Evolutionary conservation across 2,329 filamentous ascomycete species (phyloP).

Genomic region (Epichloe hybrida): DNA sequence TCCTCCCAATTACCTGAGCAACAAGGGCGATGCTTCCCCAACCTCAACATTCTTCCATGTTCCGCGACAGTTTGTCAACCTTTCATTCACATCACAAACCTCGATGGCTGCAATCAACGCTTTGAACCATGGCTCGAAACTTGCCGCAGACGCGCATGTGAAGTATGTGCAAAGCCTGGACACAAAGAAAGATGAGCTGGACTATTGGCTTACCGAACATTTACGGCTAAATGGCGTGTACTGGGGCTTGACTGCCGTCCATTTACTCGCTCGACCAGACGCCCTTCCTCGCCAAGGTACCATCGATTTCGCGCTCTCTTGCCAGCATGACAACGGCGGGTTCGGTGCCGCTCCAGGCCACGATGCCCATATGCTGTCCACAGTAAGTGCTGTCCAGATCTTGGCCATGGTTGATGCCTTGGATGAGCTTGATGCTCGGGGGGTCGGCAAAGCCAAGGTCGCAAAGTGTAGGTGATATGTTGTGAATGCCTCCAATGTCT

Average conservation of each 20-base stretch:
- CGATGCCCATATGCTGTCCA: conserved; percentile 93
- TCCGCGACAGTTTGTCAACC: neutral
- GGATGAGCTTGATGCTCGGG: conserved; percentile 61
- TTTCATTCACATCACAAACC: neutral
- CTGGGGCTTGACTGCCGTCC: conserved; percentile 83
- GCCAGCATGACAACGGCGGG: conserved; percentile 75
- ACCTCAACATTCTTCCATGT: neutral
- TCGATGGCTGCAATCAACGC: conserved; percentile 17
- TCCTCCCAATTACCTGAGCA: neutral
- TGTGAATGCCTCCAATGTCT: conserved; percentile 4
- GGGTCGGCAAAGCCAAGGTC: conserved; percentile 53
- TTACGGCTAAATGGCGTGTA: conserved; percentile 91
- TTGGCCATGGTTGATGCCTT: conserved; percentile 76
- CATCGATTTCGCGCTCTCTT: conserved; percentile 90
- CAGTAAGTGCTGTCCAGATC: conserved; percentile 88
- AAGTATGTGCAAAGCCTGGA: conserved; percentile 89
- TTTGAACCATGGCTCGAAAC: conserved; percentile 25
- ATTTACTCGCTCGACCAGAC: conserved; percentile 69
- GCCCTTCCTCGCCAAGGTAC: conserved; percentile 69
- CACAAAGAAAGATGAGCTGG: conserved; percentile 81
- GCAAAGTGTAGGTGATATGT: conserved; percentile 55
- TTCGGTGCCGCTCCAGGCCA: conserved; percentile 91
- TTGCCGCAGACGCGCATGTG: conserved; percentile 54
- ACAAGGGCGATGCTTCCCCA: neutral
- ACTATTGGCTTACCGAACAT: conserved; percentile 97